Base-by-base conservation (phyloP, 2,329 filamentous ascomycete species). In the Elsinoe batatas region DNA sequence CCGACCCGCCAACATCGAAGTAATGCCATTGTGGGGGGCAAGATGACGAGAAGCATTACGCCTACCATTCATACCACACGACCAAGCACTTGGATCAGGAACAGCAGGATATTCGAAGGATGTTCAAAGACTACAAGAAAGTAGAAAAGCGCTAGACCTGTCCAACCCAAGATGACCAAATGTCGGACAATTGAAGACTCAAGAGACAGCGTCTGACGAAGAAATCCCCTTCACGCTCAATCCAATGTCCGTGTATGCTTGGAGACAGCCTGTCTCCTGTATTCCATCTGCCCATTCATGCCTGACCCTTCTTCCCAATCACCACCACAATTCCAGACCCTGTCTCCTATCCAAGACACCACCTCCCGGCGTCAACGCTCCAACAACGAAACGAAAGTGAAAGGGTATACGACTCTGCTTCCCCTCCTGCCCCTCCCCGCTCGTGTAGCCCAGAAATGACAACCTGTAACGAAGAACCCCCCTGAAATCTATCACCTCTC, bases 141-240 rank as follows among this genome's bases (percentile, higher is more conserved):
- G 32, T 26, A 18, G 13, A 38, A 37, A 51, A 51, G 38, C 47
- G 47, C 47, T 51, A 51, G 47, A 51, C 47, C 47, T 51, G 47
- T 51, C 47, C 47, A 37, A 51, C 47, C 47, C 47, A 38, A 51
- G 47, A 51, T 51, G 47, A 51, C 40, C 32, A 51, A 49, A 51
- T 51, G 47, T 51, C n/a, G 47, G 32, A 51, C 47, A 26, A 51
- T 30, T 49, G 26, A 51, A 51, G 33, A 51, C n/a, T 36, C 17
- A 36, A 51, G 44, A 49, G 32, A 35, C 32, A 49, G 44, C 44
- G 32, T 35, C 33, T 2, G 44, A 49, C 20, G 47, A 38, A 37
- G 32, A 51, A 37, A 5, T 18, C 40, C 35, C 18, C 32, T 18
- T 20, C 15, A 30, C 47, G 20, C 32, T 36, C 33, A 15, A 35